Percentiles rank a stretch among this genome's conserved stretches.
phyloP scores from a whole-genome alignment of 768 basidiomycete genomes.

The Hericium rajendrae region DNA sequence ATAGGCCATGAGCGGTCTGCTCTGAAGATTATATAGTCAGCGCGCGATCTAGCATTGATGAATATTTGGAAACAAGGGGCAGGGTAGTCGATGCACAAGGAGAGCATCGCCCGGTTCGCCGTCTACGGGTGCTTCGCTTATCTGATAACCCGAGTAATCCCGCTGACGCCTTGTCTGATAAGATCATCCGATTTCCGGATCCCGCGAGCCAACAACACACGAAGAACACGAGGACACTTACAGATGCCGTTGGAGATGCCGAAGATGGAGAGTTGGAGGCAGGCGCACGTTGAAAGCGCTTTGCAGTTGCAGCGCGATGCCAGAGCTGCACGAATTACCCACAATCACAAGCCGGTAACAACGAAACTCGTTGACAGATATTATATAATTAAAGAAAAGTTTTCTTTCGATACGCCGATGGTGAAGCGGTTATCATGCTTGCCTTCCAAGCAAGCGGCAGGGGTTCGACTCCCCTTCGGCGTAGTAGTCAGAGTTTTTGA shows the following conservation, averaged over 20 bases:
- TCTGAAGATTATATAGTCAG: background rate
- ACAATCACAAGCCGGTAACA: too few relatives aligned
- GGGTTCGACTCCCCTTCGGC: slow-evolving; percentile 23
- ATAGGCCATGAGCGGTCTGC: background rate
- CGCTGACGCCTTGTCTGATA: background rate
- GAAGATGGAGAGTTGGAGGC: too few relatives aligned
- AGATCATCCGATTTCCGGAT: background rate
- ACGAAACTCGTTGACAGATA: too few relatives aligned
- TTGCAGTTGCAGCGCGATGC: too few relatives aligned
- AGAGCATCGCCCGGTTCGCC: background rate
- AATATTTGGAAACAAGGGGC: background rate
- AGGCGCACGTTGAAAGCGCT: too few relatives aligned
- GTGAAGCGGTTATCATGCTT: slow-evolving; percentile 27
- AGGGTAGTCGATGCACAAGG: background rate
- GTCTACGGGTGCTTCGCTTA: background rate
- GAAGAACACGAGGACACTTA: too few relatives aligned
- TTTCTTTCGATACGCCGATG: slow-evolving; percentile 12
- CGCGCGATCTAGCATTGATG: background rate
- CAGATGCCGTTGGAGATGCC: too few relatives aligned
- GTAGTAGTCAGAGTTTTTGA: too few relatives aligned
- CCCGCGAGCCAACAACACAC: background rate
- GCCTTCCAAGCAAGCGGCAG: slow-evolving; percentile 27
- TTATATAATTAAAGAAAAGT: too few relatives aligned
- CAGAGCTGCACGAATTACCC: too few relatives aligned
- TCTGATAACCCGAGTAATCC: background rate